phyloP scores from a whole-genome alignment of 495 filamentous ascomycete species.

The Penicillium steckii region DNA sequence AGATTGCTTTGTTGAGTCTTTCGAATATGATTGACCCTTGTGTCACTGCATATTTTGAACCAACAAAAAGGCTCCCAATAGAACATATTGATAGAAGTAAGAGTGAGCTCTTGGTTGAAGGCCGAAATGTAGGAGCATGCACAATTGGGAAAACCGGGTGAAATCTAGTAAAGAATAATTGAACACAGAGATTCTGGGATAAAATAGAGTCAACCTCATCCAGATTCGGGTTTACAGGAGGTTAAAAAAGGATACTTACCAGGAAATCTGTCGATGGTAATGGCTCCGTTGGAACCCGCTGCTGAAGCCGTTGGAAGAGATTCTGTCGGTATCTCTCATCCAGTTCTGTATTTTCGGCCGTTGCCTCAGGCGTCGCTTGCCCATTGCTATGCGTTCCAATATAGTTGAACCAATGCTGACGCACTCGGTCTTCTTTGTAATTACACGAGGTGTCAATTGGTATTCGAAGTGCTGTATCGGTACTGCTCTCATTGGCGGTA shows the following conservation, averaged over 20 bases:
- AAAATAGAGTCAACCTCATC: background rate
- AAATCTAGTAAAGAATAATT: constrained; percentile 31
- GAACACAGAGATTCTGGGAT: constrained; percentile 26
- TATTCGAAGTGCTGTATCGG: background rate
- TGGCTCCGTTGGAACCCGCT: constrained; percentile 13
- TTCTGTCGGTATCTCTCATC: constrained; percentile 23
- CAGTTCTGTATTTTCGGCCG: constrained; percentile 6
- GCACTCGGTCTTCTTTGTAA: constrained; percentile 10
- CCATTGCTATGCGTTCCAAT: constrained; percentile 6
- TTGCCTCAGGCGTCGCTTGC: constrained; percentile 13
- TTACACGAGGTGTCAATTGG: background rate
- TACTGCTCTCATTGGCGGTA: background rate
- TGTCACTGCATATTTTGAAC: constrained; percentile 20
- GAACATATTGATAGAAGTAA: constrained; percentile 24
- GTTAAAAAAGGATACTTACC: constrained; percentile 7
- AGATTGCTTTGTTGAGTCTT: constrained; percentile 31
- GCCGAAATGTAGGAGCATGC: constrained; percentile 31
- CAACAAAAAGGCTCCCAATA: constrained; percentile 31
- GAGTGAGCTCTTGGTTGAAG: constrained; percentile 19
- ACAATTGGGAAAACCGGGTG: constrained; percentile 29
- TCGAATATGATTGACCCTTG: constrained; percentile 32
- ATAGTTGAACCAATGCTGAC: constrained; percentile 12
- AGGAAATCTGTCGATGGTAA: constrained; percentile 28
- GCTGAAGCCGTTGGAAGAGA: constrained; percentile 18
- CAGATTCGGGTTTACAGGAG: background rate